phyloP scores from a whole-genome alignment of 2,329 filamentous ascomycete species.

The Penicillium sp. region DNA sequence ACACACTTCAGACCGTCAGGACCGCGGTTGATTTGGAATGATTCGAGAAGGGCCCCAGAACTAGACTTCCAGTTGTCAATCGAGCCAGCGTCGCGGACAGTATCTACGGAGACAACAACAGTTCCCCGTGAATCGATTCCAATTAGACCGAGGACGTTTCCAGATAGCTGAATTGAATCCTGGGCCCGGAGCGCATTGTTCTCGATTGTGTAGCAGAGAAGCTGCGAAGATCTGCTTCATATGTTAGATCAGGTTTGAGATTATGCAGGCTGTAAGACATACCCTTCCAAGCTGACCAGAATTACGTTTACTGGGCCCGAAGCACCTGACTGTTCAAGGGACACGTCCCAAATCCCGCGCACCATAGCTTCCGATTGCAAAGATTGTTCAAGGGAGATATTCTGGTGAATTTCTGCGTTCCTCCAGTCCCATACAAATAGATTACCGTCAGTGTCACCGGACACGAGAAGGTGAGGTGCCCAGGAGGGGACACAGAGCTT shows the following conservation, averaged over 20 bases:
- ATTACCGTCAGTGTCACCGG: slow-evolving; percentile 80
- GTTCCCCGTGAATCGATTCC: slow-evolving; percentile 27
- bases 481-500: slow-evolving; percentile 65
- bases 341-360: slow-evolving; percentile 51
- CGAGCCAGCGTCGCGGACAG: slow-evolving; percentile 53
- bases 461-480: slow-evolving; percentile 67
- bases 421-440: slow-evolving; percentile 84
- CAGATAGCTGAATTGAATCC: slow-evolving; percentile 57
- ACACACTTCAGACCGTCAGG: slow-evolving; percentile 28
- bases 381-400: slow-evolving; percentile 27
- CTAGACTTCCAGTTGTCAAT: slow-evolving; percentile 40
- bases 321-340: slow-evolving; percentile 19
- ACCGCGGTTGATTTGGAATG: slow-evolving; percentile 24
- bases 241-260: slow-evolving; percentile 28
- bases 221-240: slow-evolving; percentile 61
- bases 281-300: slow-evolving; percentile 62
- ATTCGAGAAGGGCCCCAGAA: slow-evolving; percentile 29
- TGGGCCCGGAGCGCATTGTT: slow-evolving; percentile 53
- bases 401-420: slow-evolving; percentile 34
- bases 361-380: slow-evolving; percentile 44
- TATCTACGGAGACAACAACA: slow-evolving; percentile 55
- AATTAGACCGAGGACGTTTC: slow-evolving; percentile 65
- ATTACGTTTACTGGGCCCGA: slow-evolving; percentile 29
- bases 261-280: slow-evolving; percentile 28
- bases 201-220: slow-evolving; percentile 66